Base-by-base conservation (phyloP, 2,329 filamentous ascomycete genomes). In the Pseudopyricularia cyperi region DNA sequence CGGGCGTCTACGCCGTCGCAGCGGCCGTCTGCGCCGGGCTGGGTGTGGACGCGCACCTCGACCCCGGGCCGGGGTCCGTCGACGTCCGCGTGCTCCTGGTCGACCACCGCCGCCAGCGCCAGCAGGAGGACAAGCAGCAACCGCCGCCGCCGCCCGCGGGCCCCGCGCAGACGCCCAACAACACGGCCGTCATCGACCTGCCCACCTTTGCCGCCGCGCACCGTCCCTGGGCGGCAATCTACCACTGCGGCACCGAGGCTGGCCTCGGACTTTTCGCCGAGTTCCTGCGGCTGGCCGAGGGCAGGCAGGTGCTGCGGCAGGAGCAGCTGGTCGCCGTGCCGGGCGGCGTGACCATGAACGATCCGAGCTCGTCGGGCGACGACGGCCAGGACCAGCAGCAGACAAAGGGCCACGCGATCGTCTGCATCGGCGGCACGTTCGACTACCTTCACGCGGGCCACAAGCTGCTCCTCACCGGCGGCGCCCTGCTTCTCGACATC, bases 361-460 rank as follows among this genome's bases (percentile, higher is more conserved):
- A 67, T 8, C 53, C 55, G n/a, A 33, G 59, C 17, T 53, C 50
- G 15, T 46, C 35, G 9, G 17, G 56, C 55, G 34, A 47, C 28
- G 52, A 7, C 49, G 59, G 3, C 52, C 57, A 6, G 44, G 53
- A 22, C 50, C 57, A 15, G 34, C 57, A 15, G 33, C 59, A 37
- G 37, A 33, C 35, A 11, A 19, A 30, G 37, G 26, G 50, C 51
- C 78, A 87, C 64, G 68, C 73, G 54, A 76, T 79, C 14, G 85
- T 94, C 49, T 87, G 85, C 51, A 79, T 97, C 12, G 93, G 91
- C 30, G 93, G 93, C 9, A 98, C 93, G 0, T 98, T 97, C 68
- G 93, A 98, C 65, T 89, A 97, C 67, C 77, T 98, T 22, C 93
- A 98, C 64, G 83, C 87, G 4, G 93, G 93, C 6, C 93, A 98